These are phyloP conservation scores for Phaeoacremonium minimum DNA, from an alignment of 2,329 filamentous ascomycete genomes.

Conservation along the genomic window DNA sequence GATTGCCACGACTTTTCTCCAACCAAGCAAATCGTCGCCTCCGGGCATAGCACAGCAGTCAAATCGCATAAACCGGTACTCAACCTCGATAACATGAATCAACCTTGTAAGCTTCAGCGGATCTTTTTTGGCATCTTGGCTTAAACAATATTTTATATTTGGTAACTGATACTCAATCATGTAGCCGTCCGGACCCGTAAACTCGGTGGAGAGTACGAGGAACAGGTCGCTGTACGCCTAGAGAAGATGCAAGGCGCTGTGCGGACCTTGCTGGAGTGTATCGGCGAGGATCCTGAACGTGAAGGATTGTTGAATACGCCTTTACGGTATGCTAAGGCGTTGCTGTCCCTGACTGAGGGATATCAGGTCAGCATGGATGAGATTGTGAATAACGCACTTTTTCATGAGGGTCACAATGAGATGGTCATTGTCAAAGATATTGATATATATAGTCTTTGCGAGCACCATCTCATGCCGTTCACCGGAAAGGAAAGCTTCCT, in stretches of 20 bases:
- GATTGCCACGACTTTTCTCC: neutral
- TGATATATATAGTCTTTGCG: constrained; percentile 89
- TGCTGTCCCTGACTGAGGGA: constrained; percentile 94
- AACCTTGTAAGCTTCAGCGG: neutral
- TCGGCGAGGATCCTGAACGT: constrained; percentile 64
- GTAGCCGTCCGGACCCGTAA: constrained; percentile 45
- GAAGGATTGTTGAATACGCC: constrained; percentile 66
- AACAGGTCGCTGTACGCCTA: constrained; percentile 46
- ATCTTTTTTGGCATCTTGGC: neutral
- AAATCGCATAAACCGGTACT: neutral
- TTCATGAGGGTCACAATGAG: constrained; percentile 95
- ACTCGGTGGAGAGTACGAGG: constrained; percentile 52
- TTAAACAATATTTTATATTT: neutral
- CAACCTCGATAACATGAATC: neutral
- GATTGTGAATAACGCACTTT: constrained; percentile 90
- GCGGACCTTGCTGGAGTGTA: constrained; percentile 62
- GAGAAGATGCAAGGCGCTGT: constrained; percentile 59
- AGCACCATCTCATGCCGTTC: constrained; percentile 96
- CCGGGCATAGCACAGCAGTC: neutral
- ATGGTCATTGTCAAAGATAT: constrained; percentile 98
- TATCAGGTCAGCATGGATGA: constrained; percentile 93
- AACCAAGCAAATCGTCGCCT: neutral
- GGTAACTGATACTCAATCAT: neutral
- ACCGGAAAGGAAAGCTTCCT: constrained; percentile 72
- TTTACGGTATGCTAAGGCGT: constrained; percentile 86